Base-by-base conservation (phyloP, 768 basidiomycete genomes). In the Boletus insuetus region DNA sequence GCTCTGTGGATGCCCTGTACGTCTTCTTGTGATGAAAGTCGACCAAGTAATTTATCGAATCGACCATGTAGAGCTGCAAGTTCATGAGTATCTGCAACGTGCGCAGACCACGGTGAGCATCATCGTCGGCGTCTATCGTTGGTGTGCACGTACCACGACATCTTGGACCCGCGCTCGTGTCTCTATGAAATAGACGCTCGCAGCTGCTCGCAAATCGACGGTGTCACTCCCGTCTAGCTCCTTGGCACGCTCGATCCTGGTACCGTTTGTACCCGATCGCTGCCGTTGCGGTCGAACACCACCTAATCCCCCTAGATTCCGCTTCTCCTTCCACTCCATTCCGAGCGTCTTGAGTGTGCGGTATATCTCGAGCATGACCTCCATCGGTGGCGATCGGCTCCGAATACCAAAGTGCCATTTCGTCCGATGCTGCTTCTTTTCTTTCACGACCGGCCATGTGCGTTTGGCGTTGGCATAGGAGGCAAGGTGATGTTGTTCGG, bases 371-470 rank as follows among this genome's bases (percentile, higher is more conserved):
- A 97, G 75, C 95, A 99, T 98, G 22, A 99, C 96, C 71, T 99
- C 97, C 91, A 98, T 96, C 20, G 95, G 97, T 32, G 94, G 92
- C 54, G 86, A 89, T 55, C 95, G 81, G 62, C 91, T 94, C 32
- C 97, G 82, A 39, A 99, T 98, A 9, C 97, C 97, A 66, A 98
- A 99, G 69, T 99, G 97, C 97, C 97, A 98, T 59, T 93, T 88
- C 16, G 89, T 89, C 57, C 88, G 84, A 56, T 87, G 84, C 51
- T 84, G 82, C 68, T 86, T 89, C 75, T 85, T 84, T 63, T 79
- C 78, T 65, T 84, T 84, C 72, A 73, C 60, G 69, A 17, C 51
- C 69, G 38, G 79, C 77, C 41, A 81, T 66, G 60, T 37, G n/a
- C 67, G 68, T 66, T 66, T 63, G 32, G 77, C 84, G 38, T 81